phyloP scores from a whole-genome alignment of 345 rosid species.

The Raphanus sativus region DNA sequence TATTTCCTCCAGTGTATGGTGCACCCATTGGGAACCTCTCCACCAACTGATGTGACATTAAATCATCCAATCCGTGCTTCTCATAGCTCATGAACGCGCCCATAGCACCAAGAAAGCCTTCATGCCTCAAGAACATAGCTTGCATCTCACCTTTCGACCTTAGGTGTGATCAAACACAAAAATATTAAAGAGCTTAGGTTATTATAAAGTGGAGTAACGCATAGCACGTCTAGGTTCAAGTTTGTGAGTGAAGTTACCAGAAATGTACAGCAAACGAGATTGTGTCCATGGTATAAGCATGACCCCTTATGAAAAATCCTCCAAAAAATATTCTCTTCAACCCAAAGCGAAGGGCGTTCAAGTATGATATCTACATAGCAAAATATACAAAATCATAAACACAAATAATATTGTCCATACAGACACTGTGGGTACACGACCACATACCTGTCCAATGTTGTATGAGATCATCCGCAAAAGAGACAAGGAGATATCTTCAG shows the following conservation, averaged over 20 bases:
- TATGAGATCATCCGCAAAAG: constrained; percentile 98
- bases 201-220: neutral
- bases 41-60: constrained; percentile 96
- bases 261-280: constrained; percentile 97
- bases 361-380: constrained; percentile 67
- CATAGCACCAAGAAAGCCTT: constrained; percentile 94
- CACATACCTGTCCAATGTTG: constrained; percentile 88
- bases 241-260: constrained; percentile 55
- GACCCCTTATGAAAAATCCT: constrained; percentile 95
- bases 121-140: constrained; percentile 98
- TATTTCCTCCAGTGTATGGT: constrained; percentile 92
- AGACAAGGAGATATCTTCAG: constrained; percentile 95
- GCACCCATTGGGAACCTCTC: constrained; percentile 99
- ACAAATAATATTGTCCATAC: neutral
- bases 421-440: neutral
- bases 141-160: constrained; percentile 95
- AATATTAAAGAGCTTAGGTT: neutral
- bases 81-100: constrained; percentile 99
- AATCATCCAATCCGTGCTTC: constrained; percentile 96
- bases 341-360: constrained; percentile 95
- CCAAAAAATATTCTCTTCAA: constrained; percentile 93
- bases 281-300: constrained; percentile 99
- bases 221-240: neutral
- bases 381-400: constrained; percentile 27
- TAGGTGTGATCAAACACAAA: constrained; percentile 22